These are phyloP conservation scores for Hansenula lynferdii DNA, from an alignment of 1,139 yeast genomes.

Conservation along the genomic window DNA sequence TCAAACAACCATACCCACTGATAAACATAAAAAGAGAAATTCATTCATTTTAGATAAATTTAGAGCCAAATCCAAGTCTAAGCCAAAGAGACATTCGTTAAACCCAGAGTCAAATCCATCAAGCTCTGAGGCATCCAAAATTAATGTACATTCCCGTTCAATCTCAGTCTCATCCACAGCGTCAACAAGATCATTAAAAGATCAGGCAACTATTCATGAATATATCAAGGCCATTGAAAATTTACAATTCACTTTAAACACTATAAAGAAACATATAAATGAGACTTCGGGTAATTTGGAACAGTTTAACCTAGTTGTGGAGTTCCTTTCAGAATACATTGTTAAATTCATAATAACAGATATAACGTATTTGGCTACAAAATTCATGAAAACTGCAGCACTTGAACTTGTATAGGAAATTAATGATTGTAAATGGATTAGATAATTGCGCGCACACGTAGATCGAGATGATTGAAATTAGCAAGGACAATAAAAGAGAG, in stretches of 20 bases:
- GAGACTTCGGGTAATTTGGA: slow-evolving; percentile 2
- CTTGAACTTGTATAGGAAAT: not conserved
- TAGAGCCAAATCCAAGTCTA: not conserved
- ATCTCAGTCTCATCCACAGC: slow-evolving; percentile 5
- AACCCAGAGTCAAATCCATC: no score
- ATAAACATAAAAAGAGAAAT: slow-evolving; percentile 3
- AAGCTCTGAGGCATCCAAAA: no score
- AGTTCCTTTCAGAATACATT: slow-evolving; percentile 6
- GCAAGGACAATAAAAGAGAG: not conserved
- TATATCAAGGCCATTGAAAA: slow-evolving; percentile 7
- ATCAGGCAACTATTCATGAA: slow-evolving; percentile 8
- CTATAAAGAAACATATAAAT: slow-evolving; percentile 4
- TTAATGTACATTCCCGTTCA: slow-evolving; percentile 6
- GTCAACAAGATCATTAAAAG: slow-evolving; percentile 10
- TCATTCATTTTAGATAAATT: slow-evolving; percentile 4
- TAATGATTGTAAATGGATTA: no score
- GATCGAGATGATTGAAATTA: not conserved
- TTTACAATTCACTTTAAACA: slow-evolving; percentile 5
- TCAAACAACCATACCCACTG: not conserved
- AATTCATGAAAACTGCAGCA: not conserved
- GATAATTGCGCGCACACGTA: no score
- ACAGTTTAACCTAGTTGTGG: slow-evolving; percentile 5
- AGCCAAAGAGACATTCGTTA: not conserved
- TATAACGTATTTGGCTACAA: not conserved
- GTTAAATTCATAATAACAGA: not conserved